phyloP scores from a whole-genome alignment of 306 rosid species.

The Parietaria judaica region DNA sequence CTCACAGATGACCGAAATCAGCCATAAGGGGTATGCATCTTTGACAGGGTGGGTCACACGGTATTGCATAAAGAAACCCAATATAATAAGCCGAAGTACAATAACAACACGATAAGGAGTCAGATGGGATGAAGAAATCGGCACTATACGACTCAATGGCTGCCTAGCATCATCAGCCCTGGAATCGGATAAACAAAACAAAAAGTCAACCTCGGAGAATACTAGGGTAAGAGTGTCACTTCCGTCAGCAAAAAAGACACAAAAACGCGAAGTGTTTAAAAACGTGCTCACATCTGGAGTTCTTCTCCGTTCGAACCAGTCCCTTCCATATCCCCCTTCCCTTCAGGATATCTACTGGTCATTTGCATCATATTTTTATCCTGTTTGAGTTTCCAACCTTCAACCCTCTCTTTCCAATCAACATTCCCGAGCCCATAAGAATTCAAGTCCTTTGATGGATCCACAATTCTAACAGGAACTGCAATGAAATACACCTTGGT shows the following conservation, averaged over 20 bases:
- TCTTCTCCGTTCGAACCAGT: slow-evolving; percentile 98
- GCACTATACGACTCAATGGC: slow-evolving; percentile 92
- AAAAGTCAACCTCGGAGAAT: neutral
- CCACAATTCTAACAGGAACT: slow-evolving; percentile 92
- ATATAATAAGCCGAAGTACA: slow-evolving; percentile 84
- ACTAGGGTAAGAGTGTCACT: neutral
- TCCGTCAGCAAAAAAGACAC: neutral
- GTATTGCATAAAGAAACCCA: slow-evolving; percentile 90
- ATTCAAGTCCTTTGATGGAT: slow-evolving; percentile 89
- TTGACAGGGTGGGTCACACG: slow-evolving; percentile 95
- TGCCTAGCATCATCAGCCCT: slow-evolving; percentile 98
- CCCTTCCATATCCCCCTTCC: slow-evolving; percentile 95
- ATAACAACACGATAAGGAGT: slow-evolving; percentile 94
- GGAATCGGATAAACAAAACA: slow-evolving; percentile 14
- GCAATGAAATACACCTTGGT: slow-evolving; percentile 18
- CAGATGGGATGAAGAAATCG: slow-evolving; percentile 73
- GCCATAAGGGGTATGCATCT: slow-evolving; percentile 86
- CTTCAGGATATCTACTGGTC: slow-evolving; percentile 68
- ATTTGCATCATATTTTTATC: slow-evolving; percentile 74
- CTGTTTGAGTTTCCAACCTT: slow-evolving; percentile 97
- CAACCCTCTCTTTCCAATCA: slow-evolving; percentile 99
- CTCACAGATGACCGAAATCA: slow-evolving; percentile 96
- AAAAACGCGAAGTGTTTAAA: neutral
- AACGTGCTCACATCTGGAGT: slow-evolving; percentile 66
- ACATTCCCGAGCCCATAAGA: slow-evolving; percentile 97